Evolutionary conservation across 805 yeast species (phyloP).

Genomic region (Helenozyma rhizophorensis): DNA sequence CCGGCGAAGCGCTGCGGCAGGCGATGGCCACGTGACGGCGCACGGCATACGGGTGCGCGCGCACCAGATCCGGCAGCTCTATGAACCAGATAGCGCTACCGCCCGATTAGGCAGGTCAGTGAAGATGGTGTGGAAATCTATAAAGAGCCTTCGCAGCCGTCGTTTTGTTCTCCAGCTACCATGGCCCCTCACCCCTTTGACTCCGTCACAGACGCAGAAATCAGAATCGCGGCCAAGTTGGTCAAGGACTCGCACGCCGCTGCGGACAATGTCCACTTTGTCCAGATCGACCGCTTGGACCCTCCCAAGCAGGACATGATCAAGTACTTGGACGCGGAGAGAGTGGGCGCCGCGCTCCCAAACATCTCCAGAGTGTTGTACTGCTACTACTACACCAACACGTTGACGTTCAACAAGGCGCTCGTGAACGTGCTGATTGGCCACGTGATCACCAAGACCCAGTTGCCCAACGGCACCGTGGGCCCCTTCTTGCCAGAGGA

Average conservation of each 20-base stretch:
- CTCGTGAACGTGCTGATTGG: slow-evolving; percentile 61
- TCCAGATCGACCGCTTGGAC: slow-evolving; percentile 64
- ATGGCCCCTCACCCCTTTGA: slow-evolving; percentile 51
- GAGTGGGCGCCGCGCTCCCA: slow-evolving; percentile 44
- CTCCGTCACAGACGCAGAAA: slow-evolving; percentile 54
- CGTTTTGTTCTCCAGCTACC: background rate
- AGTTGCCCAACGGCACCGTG: slow-evolving; percentile 55
- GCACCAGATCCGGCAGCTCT: no score
- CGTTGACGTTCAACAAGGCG: slow-evolving; percentile 59
- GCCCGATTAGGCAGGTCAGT: no score
- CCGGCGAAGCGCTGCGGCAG: no score
- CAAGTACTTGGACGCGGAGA: slow-evolving; percentile 64
- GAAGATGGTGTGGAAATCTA: background rate
- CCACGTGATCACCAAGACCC: slow-evolving; percentile 54
- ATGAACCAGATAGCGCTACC: no score
- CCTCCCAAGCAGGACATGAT: slow-evolving; percentile 77
- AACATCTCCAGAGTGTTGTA: slow-evolving; percentile 65
- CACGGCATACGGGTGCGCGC: no score
- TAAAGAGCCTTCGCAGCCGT: background rate
- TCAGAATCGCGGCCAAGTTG: slow-evolving; percentile 53
- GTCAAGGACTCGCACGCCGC: slow-evolving; percentile 56
- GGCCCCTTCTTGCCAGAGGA: slow-evolving; percentile 75
- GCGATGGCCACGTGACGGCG: no score
- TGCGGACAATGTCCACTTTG: slow-evolving; percentile 53
- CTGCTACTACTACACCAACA: slow-evolving; percentile 60